Conservation (phyloP, 352 stramenopile genomes). For the Pythium grandisporangium region DNA sequence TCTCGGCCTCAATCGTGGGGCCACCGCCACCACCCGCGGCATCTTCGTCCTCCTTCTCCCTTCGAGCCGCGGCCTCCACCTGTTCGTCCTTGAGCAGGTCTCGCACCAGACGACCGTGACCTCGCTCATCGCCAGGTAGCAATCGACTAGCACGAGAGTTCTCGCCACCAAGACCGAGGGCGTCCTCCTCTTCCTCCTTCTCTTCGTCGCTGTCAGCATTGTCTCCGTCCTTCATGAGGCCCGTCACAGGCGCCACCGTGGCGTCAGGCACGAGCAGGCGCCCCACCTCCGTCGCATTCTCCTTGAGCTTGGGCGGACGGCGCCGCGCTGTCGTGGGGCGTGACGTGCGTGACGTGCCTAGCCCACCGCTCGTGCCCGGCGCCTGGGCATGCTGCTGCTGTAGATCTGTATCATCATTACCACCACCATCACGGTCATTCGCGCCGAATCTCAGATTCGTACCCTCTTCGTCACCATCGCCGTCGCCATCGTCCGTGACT, state of each 20-base stretch:
- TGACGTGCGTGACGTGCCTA: constrained; percentile 54
- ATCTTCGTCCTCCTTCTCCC: constrained; percentile 66
- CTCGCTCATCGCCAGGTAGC: constrained; percentile 13
- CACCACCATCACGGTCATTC: constrained; percentile 23
- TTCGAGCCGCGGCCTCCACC: constrained; percentile 41
- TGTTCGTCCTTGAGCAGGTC: constrained; percentile 82
- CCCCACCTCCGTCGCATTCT: constrained; percentile 75
- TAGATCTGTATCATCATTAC: constrained; percentile 19
- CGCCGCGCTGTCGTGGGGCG: constrained; percentile 81
- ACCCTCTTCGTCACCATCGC: constrained; percentile 47
- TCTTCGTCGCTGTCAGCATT: constrained; percentile 77
- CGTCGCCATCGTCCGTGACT: constrained; percentile 23
- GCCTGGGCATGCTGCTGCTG: constrained; percentile 10
- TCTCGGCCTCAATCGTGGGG: constrained; percentile 44
- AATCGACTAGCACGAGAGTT: constrained; percentile 15
- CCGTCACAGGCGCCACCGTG: constrained; percentile 63
- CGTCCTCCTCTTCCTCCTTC: too few relatives aligned
- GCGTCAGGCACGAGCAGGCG: constrained; percentile 63
- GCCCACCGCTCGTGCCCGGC: constrained; percentile 35
- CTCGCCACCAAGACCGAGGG: too few relatives aligned
- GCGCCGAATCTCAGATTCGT: constrained; percentile 30
- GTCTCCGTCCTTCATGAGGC: constrained; percentile 81
- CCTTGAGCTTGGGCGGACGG: constrained; percentile 80
- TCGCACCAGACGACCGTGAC: constrained; percentile 71
- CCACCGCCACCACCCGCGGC: constrained; percentile 12